Percentiles rank a stretch among this genome's conserved stretches.
These are phyloP conservation scores for Cystofilobasidium macerans DNA, from an alignment of 768 basidiomycete genomes.

Conservation along the genomic window DNA sequence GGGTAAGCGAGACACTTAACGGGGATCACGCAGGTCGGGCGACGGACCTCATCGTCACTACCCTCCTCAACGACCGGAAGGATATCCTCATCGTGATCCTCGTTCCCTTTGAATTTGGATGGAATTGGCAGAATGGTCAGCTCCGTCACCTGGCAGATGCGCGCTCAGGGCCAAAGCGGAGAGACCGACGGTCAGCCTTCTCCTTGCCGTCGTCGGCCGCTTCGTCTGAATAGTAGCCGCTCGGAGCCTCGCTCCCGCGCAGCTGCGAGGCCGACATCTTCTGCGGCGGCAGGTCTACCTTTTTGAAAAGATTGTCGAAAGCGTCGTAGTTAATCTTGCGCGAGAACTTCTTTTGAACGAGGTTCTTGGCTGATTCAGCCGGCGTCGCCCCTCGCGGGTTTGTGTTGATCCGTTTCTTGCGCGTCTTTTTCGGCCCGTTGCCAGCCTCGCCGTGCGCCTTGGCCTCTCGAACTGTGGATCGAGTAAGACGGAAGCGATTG, in stretches of 20 bases:
- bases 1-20: no score
- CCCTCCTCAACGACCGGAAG: neutral
- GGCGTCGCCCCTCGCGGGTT: slow-evolving; percentile 59
- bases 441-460: slow-evolving; percentile 18
- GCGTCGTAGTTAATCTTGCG: slow-evolving; percentile 91
- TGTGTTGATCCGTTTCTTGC: slow-evolving; percentile 49
- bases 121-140: no score
- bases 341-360: slow-evolving; percentile 75
- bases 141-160: neutral
- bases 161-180: neutral
- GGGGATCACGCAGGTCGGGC: no score
- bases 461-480: slow-evolving; percentile 8
- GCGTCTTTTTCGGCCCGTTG: slow-evolving; percentile 13
- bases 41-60: slow-evolving; percentile 1
- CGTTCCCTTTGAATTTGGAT: neutral
- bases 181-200: slow-evolving; percentile 9
- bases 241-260: slow-evolving; percentile 14
- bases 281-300: slow-evolving; percentile 24
- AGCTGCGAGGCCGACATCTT: slow-evolving; percentile 19
- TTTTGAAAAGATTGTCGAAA: slow-evolving; percentile 59
- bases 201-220: neutral
- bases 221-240: neutral
- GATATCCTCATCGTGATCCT: neutral
- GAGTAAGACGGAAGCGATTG: neutral
- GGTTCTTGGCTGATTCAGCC: slow-evolving; percentile 62